These are phyloP conservation scores for Fusarium globosum DNA, from an alignment of 2,329 filamentous ascomycete genomes.

Conservation along the genomic window DNA sequence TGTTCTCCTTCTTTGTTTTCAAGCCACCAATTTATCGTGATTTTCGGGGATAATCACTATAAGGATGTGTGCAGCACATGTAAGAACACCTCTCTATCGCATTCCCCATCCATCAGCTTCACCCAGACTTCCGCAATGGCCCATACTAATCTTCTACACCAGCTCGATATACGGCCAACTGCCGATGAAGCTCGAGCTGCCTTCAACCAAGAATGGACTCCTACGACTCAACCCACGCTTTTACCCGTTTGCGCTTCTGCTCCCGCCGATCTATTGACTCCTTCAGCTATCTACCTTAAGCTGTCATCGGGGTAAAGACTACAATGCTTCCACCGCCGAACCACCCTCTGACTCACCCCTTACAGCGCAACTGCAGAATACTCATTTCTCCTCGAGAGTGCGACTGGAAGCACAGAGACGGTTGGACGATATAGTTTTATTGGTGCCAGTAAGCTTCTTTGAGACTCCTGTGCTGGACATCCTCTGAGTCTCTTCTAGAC, in stretches of 20 bases:
- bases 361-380: slow-evolving; percentile 68
- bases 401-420: slow-evolving; percentile 81
- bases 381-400: slow-evolving; percentile 96
- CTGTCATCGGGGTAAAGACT: slow-evolving; percentile 56
- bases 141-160: slow-evolving; percentile 11
- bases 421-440: slow-evolving; percentile 97
- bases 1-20: slow-evolving; percentile 24
- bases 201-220: slow-evolving; percentile 41
- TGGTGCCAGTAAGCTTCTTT: slow-evolving; percentile 64
- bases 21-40: not conserved
- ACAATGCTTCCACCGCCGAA: not conserved
- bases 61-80: slow-evolving; percentile 43
- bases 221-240: slow-evolving; percentile 67
- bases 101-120: not conserved
- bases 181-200: slow-evolving; percentile 45
- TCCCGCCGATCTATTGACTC: slow-evolving; percentile 91
- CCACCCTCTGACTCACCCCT: slow-evolving; percentile 33
- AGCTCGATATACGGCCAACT: slow-evolving; percentile 45
- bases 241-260: slow-evolving; percentile 87
- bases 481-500: slow-evolving; percentile 53
- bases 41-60: not conserved
- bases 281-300: slow-evolving; percentile 95
- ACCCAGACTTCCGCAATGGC: slow-evolving; percentile 3
- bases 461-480: not conserved
- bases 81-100: slow-evolving; percentile 5